Conservation (phyloP, 2,329 filamentous ascomycete species). For the Annulohypoxylon truncatum region DNA sequence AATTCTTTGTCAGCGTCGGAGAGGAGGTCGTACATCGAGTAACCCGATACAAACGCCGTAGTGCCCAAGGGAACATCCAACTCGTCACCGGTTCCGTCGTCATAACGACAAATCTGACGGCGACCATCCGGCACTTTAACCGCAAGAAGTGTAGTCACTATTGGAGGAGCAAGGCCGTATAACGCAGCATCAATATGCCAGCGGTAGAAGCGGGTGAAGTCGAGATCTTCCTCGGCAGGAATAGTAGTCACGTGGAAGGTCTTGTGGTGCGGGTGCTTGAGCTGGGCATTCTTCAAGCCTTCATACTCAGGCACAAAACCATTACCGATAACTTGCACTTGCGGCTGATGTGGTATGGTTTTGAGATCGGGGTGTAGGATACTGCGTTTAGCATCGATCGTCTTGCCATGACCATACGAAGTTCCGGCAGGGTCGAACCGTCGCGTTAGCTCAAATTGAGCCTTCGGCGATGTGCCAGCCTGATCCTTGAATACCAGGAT, state of each 20-base stretch:
- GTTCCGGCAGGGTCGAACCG: constrained; percentile 75
- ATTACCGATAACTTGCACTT: constrained; percentile 84
- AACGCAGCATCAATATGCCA: constrained; percentile 86
- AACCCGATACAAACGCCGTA: constrained; percentile 79
- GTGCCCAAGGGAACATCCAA: constrained; percentile 78
- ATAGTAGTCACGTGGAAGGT: constrained; percentile 78
- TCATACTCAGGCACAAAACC: constrained; percentile 77
- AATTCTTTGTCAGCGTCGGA: constrained; percentile 75
- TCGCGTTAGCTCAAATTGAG: constrained; percentile 79
- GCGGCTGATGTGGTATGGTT: constrained; percentile 82
- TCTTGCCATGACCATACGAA: constrained; percentile 81
- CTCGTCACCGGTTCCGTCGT: constrained; percentile 75
- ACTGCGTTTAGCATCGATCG: constrained; percentile 70
- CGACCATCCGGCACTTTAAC: constrained; percentile 77
- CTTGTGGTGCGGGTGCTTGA: constrained; percentile 80
- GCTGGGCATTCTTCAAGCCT: constrained; percentile 73
- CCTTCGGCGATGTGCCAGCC: constrained; percentile 70
- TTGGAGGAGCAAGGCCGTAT: constrained; percentile 79
- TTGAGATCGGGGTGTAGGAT: constrained; percentile 84
- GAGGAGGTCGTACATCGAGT: constrained; percentile 76
- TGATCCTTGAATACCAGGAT: constrained; percentile 79
- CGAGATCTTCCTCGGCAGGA: constrained; percentile 62
- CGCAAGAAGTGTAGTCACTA: constrained; percentile 78
- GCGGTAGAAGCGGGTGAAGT: constrained; percentile 72
- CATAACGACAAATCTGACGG: constrained; percentile 75